phyloP scores from a whole-genome alignment of 441 rosid species.

The Cnidoscolus chayamansa region DNA sequence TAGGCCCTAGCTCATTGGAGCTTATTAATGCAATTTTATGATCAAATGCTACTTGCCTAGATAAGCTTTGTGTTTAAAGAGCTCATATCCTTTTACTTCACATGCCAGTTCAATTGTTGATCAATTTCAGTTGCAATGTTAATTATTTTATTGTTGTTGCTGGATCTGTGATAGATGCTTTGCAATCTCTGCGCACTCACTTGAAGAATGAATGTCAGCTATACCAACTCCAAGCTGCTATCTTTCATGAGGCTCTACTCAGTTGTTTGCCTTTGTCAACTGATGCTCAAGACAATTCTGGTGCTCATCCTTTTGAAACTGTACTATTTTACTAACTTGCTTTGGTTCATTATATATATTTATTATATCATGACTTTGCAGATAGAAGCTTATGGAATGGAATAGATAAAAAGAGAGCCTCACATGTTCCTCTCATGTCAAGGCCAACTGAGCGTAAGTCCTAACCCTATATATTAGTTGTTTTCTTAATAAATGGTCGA shows the following conservation, averaged over 20 bases:
- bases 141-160: not conserved
- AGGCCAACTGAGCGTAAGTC: constrained; percentile 88
- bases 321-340: not conserved
- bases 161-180: constrained; percentile 44
- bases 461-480: not conserved
- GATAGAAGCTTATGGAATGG: constrained; percentile 33
- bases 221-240: constrained; percentile 67
- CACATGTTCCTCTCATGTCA: constrained; percentile 58
- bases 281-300: constrained; percentile 33
- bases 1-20: not conserved
- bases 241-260: constrained; percentile 62
- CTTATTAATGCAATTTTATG: not conserved
- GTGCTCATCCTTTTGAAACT: not conserved
- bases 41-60: not conserved
- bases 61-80: not conserved
- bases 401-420: constrained; percentile 39
- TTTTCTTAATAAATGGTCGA: not conserved
- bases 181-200: constrained; percentile 53
- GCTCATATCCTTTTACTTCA: constrained; percentile 2
- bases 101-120: constrained; percentile 7
- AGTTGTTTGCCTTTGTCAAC: constrained; percentile 43
- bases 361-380: constrained; percentile 27
- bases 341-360: constrained; percentile 4
- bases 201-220: constrained; percentile 54
- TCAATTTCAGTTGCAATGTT: constrained; percentile 14